Base-by-base conservation (phyloP, 2,329 filamentous ascomycete species). In the Talaromyces sp. region DNA sequence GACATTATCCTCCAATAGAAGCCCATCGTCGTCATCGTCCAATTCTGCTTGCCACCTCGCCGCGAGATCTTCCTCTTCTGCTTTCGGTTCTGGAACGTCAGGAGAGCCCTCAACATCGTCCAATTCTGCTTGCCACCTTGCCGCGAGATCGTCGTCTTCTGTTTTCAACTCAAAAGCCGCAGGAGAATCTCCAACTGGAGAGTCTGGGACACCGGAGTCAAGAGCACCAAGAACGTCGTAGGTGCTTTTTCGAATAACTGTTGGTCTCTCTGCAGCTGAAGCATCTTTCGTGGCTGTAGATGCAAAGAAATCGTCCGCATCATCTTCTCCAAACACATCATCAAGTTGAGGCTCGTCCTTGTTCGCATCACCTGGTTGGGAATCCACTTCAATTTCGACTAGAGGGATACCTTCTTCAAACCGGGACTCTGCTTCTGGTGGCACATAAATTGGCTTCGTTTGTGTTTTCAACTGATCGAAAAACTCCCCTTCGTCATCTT, bases 31-130 rank as follows among this genome's bases (percentile, higher is more conserved):
- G 51, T 89, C 88, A 51, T 89, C 88, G 13, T 78, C 89, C 65
- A 97, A 83, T 43, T 90, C 89, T 48, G 89, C 88, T 63, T 90
- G 84, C 89, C 93, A 96, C 64, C 90, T 86, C 17, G 89, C 89
- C 46, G 88, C 87, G 40, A 94, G 72, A 67, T 93, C 89, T 41
- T 86, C 82, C 40, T 86, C 82, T 6, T 81, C 74, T 1, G 67
- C 63, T 17, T 67, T 60, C 19, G 48, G 35, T 33, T 37, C 19
- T 37, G 19, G 15, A 37, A 13, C 19, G n/a, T 21, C 19, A 28
- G 48, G 21, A n/a, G 22, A 5, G 15, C 39, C 33, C 39, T 52
- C 48, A 13, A 25, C 48, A 39, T 52, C 33, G 13, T 78, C 89
- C 65, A 97, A 83, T 43, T 90, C 89, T 46, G 89, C 88, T 63